Evolutionary conservation across 2,329 filamentous ascomycete species (phyloP), one percentile per base, ranked within the genome.

Genomic region (Clonostachys sp.): DNA sequence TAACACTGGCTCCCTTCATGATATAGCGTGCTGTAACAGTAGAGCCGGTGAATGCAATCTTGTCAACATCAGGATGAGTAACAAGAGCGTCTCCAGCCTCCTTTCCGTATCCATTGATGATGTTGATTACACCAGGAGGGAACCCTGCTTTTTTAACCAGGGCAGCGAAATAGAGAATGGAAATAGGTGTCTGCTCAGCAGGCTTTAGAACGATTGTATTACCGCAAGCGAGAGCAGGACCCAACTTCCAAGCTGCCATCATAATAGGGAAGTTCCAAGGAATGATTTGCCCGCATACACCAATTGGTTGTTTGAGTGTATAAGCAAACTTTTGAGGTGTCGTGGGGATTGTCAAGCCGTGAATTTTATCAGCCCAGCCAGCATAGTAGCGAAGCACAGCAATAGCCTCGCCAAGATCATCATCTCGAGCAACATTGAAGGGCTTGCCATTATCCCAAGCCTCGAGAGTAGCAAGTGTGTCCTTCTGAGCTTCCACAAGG

Each of bases 301-400:
- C 84, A 51, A 84, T 72, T 44, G 90, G 88, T 77, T 95, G 89
- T 56, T 83, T 81, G 60, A 60, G 62, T 53, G 88, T 91, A 74
- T 94, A 95, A 73, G 88, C 86, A 73, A 95, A 90, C 68, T 85
- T 88, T 14, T 71, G 67, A 89, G 55, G 87, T 84, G 49, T 81
- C 78, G 59, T 80, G 73, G 56, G 89, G 87, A 59, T 94, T 87
- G 55, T 92, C 83, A 48, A 89, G 68, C 90, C 90, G 68, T 84
- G 78, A 55, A 94, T 84, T 83, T 95, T 96, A 77, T 96, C 90
- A 59, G 90, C 87, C 84, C 87, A 95, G 52, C 91, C 91, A 61
- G 80, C 90, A 60, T 71, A 72, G 63, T 72, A 96, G 68, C 91
- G 83, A 60, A 96, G 69, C 71, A 80, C 85, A 61, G 77, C 84